Evolutionary conservation across 2,329 filamentous ascomycete genomes (phyloP).

Genomic region (Ophiognomonia clavigignenti-juglandacearum): DNA sequence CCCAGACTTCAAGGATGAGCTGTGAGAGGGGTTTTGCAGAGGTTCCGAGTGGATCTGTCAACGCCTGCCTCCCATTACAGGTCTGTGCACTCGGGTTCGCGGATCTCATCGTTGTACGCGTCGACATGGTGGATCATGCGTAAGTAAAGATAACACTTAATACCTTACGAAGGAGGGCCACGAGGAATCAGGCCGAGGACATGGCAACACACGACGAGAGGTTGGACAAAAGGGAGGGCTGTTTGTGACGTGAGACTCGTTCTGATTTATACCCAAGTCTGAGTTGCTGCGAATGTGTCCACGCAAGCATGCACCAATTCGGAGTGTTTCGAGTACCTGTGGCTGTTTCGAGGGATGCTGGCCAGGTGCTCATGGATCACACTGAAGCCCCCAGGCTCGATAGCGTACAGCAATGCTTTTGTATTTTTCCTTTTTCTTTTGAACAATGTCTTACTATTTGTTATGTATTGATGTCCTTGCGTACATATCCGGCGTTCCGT

Average conservation of each 20-base stretch:
- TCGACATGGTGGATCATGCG: constrained; percentile 7
- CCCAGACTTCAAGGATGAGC: constrained; percentile 34
- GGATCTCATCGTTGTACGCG: neutral
- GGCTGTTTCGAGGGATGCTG: too few relatives aligned
- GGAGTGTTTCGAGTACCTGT: neutral
- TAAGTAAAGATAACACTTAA: neutral
- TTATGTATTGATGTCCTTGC: too few relatives aligned
- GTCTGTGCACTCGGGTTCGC: neutral
- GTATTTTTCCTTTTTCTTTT: neutral
- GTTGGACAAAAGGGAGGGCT: neutral
- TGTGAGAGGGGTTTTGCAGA: too few relatives aligned
- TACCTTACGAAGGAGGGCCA: neutral
- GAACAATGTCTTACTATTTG: neutral
- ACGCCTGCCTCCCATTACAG: neutral
- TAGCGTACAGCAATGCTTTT: neutral
- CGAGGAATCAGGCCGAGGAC: neutral
- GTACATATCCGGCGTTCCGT: too few relatives aligned
- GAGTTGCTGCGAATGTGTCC: neutral
- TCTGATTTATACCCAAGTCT: constrained; percentile 12
- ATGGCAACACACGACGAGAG: neutral
- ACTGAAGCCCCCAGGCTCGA: neutral
- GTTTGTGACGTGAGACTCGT: neutral
- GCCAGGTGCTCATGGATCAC: neutral
- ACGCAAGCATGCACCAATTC: neutral
- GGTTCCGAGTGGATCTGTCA: neutral